These are phyloP conservation scores for Pichia sp. DNA, from an alignment of 1,139 yeast genomes.

Conservation along the genomic window DNA sequence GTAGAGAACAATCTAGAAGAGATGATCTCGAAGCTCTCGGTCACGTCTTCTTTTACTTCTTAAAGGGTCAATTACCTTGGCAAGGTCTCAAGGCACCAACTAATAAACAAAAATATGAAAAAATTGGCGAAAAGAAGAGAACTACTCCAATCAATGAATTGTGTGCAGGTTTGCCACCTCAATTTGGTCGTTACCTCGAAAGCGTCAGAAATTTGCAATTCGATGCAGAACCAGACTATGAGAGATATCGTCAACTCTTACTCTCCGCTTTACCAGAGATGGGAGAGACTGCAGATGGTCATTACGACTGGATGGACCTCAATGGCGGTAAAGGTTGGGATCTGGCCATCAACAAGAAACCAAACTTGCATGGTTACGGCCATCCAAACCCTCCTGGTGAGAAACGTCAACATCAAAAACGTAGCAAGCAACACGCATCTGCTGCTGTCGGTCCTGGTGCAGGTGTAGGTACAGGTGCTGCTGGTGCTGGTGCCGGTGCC, in stretches of 20 bases:
- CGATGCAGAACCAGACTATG: constrained; percentile 75
- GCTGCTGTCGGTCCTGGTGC: too few species aligned
- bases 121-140: constrained; percentile 80
- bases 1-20: constrained; percentile 92
- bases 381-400: constrained; percentile 63
- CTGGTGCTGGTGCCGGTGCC: too few species aligned
- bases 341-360: constrained; percentile 67
- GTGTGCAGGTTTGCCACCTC: constrained; percentile 62
- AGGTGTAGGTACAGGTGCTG: too few species aligned
- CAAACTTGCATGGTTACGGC: constrained; percentile 76
- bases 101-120: constrained; percentile 92
- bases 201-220: constrained; percentile 65
- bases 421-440: constrained; percentile 21
- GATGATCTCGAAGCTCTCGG: constrained; percentile 96
- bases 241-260: constrained; percentile 58
- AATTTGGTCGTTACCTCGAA: constrained; percentile 70
- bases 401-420: constrained; percentile 43
- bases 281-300: constrained; percentile 50
- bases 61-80: constrained; percentile 96
- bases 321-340: constrained; percentile 85
- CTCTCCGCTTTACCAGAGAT: constrained; percentile 58
- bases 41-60: constrained; percentile 88
- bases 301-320: constrained; percentile 80
- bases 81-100: constrained; percentile 98
- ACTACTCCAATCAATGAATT: constrained; percentile 62